Percentiles rank a stretch among this genome's conserved stretches.
Conservation (phyloP, 2,329 filamentous ascomycete genomes). For the Botrytis hyacinthi region DNA sequence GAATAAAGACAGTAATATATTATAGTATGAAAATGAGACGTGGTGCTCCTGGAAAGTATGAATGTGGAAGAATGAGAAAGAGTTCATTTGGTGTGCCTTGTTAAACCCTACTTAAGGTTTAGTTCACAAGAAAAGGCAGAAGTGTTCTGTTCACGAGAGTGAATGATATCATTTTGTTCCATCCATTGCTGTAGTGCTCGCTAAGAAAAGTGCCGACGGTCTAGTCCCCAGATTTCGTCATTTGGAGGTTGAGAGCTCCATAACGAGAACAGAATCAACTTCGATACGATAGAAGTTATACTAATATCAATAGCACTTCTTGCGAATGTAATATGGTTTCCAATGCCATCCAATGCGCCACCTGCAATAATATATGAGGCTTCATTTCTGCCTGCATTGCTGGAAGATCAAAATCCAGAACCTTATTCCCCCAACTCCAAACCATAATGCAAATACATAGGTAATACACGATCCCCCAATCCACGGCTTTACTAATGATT, state of each 20-base stretch:
- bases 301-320: neutral
- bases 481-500: constrained; percentile 47
- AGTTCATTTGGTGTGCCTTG: neutral
- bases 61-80: neutral
- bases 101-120: neutral
- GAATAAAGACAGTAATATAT: neutral
- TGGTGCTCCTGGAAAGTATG: neutral
- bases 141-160: neutral
- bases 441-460: constrained; percentile 10
- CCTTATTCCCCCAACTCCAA: constrained; percentile 10
- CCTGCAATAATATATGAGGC: neutral
- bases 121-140: neutral
- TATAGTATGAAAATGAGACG: neutral
- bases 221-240: neutral
- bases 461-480: constrained; percentile 20
- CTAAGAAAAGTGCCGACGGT: neutral
- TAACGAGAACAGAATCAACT: neutral
- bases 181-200: neutral
- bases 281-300: neutral
- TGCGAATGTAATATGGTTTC: neutral
- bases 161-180: neutral
- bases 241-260: neutral
- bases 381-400: neutral
- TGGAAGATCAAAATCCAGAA: constrained; percentile 3
- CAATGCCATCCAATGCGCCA: neutral